These are phyloP conservation scores for Kodamaea derodonti DNA, from an alignment of 1,139 yeast genomes.

Conservation along the genomic window DNA sequence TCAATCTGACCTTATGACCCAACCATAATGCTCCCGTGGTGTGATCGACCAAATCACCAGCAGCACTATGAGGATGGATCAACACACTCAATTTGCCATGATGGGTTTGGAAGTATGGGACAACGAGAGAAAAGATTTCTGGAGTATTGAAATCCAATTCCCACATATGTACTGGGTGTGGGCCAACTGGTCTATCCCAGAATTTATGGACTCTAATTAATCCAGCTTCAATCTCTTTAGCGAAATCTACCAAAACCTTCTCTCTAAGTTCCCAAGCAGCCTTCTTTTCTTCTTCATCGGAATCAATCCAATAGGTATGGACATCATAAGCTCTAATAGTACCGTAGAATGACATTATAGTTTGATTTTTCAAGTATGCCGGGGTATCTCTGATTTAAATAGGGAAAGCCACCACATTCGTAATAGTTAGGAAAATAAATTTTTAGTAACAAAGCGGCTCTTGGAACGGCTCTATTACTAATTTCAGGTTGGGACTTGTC, in stretches of 20 bases:
- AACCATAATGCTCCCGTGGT: conserved; percentile 53
- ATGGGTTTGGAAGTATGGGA: conserved; percentile 43
- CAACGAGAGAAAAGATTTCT: conserved; percentile 19
- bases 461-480: too few relatives aligned
- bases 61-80: conserved; percentile 49
- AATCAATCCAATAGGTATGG: conserved; percentile 52
- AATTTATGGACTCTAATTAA: conserved; percentile 41
- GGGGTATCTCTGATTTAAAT: too few relatives aligned
- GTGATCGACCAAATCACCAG: conserved; percentile 45
- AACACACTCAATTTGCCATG: conserved; percentile 51
- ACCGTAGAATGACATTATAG: conserved; percentile 23
- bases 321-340: conserved; percentile 44
- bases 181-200: conserved; percentile 53
- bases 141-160: conserved; percentile 38
- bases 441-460: too few relatives aligned
- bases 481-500: too few relatives aligned
- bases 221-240: conserved; percentile 40
- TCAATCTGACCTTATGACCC: conserved; percentile 33
- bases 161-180: conserved; percentile 50
- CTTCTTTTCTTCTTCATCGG: conserved; percentile 28
- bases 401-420: too few relatives aligned
- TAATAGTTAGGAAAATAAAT: too few relatives aligned
- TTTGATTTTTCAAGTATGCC: too few relatives aligned
- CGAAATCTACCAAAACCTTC: conserved; percentile 40
- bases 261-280: conserved; percentile 40